Percentiles rank a stretch among this genome's conserved stretches.
Evolutionary conservation across 345 rosid species (phyloP).

Genomic region (Ricinus communis): DNA sequence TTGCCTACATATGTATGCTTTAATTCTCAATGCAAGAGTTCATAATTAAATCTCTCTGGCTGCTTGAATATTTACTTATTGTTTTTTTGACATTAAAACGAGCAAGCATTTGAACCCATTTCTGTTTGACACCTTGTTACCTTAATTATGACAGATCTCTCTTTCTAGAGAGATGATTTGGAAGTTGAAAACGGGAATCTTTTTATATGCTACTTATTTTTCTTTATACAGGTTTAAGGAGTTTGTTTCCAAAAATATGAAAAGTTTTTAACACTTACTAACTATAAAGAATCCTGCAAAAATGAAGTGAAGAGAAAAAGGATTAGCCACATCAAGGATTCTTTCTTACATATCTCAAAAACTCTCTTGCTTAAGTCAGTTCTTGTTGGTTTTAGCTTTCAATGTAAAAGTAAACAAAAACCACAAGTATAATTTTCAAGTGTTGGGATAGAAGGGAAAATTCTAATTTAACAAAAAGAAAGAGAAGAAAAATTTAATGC

Average conservation of each 20-base stretch:
- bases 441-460: background rate
- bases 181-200: background rate
- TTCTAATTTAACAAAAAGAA: background rate
- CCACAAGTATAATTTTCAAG: background rate
- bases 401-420: background rate
- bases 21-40: background rate
- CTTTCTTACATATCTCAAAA: background rate
- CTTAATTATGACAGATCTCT: background rate
- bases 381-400: background rate
- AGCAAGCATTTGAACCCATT: background rate
- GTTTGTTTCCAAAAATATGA: constrained; percentile 22
- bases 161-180: background rate
- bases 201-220: no score
- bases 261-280: background rate
- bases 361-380: background rate
- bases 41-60: background rate
- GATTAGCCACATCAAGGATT: background rate
- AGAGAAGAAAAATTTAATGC: background rate
- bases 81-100: background rate
- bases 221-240: background rate
- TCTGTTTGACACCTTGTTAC: background rate
- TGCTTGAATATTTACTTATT: background rate
- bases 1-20: no score
- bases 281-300: background rate
- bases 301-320: background rate